These are phyloP conservation scores for Phycomyces blakesleeanus DNA, from an alignment of 192 early-diverging fungal genomes.

Conservation along the genomic window DNA sequence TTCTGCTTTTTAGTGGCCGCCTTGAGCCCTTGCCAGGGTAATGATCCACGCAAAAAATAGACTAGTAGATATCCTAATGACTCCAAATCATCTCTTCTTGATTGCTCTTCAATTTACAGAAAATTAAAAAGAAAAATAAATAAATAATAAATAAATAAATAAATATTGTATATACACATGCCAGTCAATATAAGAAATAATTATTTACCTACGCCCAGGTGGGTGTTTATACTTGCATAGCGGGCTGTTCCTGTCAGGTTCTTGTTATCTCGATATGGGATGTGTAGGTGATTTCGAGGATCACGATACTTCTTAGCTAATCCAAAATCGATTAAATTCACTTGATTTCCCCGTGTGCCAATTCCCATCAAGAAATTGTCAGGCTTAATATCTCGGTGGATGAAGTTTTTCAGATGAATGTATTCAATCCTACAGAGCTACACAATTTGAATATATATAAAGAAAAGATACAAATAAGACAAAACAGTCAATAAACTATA, in stretches of 20 bases:
- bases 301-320: conserved; percentile 85
- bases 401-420: conserved; percentile 77
- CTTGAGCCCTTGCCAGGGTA: conserved; percentile 92
- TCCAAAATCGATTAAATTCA: conserved; percentile 88
- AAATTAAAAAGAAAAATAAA: no score
- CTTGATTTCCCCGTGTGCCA: conserved; percentile 76
- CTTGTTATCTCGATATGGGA: conserved; percentile 87
- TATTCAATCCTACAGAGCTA: conserved; percentile 63
- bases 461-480: no score
- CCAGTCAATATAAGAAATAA: no score
- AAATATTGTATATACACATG: no score
- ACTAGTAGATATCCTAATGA: conserved; percentile 84
- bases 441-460: no score
- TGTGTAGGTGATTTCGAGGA: conserved; percentile 79
- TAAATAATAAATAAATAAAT: no score
- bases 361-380: conserved; percentile 91
- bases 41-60: conserved; percentile 83
- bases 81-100: conserved; percentile 85
- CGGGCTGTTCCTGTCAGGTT: conserved; percentile 87
- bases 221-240: conserved; percentile 87
- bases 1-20: conserved; percentile 89
- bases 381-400: conserved; percentile 86
- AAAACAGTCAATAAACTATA: no score
- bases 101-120: conserved; percentile 65
- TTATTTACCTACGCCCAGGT: conserved; percentile 61